These are phyloP conservation scores for Cladorrhinum samala DNA, from an alignment of 495 filamentous ascomycete species.

Conservation along the genomic window DNA sequence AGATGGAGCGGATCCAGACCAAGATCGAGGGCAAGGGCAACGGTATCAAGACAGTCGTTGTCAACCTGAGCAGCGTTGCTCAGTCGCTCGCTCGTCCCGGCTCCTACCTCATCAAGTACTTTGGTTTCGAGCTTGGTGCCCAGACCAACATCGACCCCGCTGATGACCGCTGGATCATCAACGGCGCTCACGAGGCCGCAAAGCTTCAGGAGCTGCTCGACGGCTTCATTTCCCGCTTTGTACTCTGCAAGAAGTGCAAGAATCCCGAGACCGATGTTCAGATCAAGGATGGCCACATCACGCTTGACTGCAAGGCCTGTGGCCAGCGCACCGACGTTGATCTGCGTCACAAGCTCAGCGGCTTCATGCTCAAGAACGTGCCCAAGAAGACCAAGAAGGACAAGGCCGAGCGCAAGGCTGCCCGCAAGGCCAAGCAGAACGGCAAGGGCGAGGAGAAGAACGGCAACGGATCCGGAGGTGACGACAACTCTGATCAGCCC, in stretches of 20 bases:
- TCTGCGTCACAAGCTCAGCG: slow-evolving; percentile 88
- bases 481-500: slow-evolving; percentile 69
- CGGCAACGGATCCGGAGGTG: slow-evolving; percentile 52
- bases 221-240: slow-evolving; percentile 95
- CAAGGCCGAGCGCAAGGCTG: slow-evolving; percentile 85
- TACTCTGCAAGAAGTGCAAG: slow-evolving; percentile 99
- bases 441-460: slow-evolving; percentile 57
- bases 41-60: slow-evolving; percentile 93
- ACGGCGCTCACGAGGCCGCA: slow-evolving; percentile 88
- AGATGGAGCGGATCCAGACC: slow-evolving; percentile 97
- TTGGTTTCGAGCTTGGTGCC: slow-evolving; percentile 96
- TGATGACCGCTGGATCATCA: slow-evolving; percentile 99
- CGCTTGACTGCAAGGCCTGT: slow-evolving; percentile 97
- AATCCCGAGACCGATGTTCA: slow-evolving; percentile 95
- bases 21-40: slow-evolving; percentile 99
- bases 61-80: slow-evolving; percentile 94
- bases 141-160: slow-evolving; percentile 96
- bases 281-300: slow-evolving; percentile 85
- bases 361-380: slow-evolving; percentile 93
- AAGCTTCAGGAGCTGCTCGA: slow-evolving; percentile 99
- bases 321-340: slow-evolving; percentile 89
- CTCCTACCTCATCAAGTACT: slow-evolving; percentile 97
- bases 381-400: slow-evolving; percentile 90
- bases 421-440: slow-evolving; percentile 75
- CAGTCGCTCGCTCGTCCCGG: slow-evolving; percentile 87